These are phyloP conservation scores for Neurospora crassa DNA, from an alignment of 2,329 filamentous ascomycete genomes.

Conservation along the genomic window DNA sequence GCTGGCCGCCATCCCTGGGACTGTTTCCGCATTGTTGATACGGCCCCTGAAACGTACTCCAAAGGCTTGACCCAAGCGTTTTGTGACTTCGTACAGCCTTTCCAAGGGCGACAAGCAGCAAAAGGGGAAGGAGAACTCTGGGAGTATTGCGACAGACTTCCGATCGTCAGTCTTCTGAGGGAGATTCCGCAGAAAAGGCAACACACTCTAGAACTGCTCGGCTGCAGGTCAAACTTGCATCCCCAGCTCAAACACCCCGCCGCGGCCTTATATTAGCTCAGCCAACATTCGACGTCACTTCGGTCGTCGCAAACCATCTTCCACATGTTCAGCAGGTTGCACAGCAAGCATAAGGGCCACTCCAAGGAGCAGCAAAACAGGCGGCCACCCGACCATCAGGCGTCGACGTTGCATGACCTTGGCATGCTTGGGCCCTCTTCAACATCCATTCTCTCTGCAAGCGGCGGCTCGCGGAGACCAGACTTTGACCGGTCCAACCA, in stretches of 20 bases:
- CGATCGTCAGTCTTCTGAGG: constrained; percentile 10
- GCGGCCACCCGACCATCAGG: constrained; percentile 24
- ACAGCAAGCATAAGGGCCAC: constrained; percentile 28
- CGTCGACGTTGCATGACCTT: constrained; percentile 28
- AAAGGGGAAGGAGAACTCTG: constrained; percentile 6
- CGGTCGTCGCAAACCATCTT: constrained; percentile 9
- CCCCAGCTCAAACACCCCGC: constrained; percentile 1
- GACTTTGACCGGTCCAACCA: constrained; percentile 19
- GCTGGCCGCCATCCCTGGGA: constrained; percentile 14
- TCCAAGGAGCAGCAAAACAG: constrained; percentile 27
- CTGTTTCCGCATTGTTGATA: constrained; percentile 25
- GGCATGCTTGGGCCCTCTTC: constrained; percentile 23
- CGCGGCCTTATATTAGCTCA: background rate
- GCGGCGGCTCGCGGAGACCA: constrained; percentile 19
- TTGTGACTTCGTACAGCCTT: constrained; percentile 14
- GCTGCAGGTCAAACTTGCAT: constrained; percentile 3
- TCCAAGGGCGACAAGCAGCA: constrained; percentile 8
- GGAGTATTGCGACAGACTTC: constrained; percentile 11
- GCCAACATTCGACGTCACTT: background rate
- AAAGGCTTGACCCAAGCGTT: constrained; percentile 13
- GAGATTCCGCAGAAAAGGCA: constrained; percentile 14
- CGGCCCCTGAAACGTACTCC: constrained; percentile 24
- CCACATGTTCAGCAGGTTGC: constrained; percentile 39
- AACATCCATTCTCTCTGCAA: constrained; percentile 14
- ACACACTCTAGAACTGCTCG: constrained; percentile 6